Evolutionary conservation across 2,329 filamentous ascomycete genomes (phyloP), one percentile per base, ranked within the genome.

Genomic region (Helotiales sp.): DNA sequence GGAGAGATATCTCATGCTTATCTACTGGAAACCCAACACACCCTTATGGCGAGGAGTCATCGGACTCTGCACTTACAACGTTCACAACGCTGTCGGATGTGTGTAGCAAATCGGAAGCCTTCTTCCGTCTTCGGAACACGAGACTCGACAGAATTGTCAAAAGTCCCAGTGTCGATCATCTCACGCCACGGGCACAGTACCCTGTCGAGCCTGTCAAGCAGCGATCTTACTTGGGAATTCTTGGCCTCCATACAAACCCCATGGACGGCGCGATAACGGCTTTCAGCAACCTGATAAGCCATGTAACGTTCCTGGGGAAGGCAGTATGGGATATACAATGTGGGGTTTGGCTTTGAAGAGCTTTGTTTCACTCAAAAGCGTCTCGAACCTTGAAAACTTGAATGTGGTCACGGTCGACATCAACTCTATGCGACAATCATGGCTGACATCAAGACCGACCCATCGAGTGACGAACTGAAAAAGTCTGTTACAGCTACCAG

Each of bases 221-320:
- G n/a, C 47, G 47, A 48, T 48, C 47, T 33, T 49, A 33, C 24
- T 34, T 34, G 10, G 22, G 22, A n/a, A n/a, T 34, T 15, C 30
- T 52, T 29, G 17, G 34, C 34, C 34, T 38, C 34, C 34, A 17
- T 17, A n/a, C 34, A 17, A 40, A 38, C 17, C 19, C 49, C 24
- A 36, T 31, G 17, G 40, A 38, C 33, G 49, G 17, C 33, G 27
- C 36, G 38, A 47, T 54, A 54, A 47, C 30, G 19, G 27, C n/a
- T 22, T 40, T 19, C 12, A 36, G 19, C n/a, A 38, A 17, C 13
- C 34, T 17, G 34, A 38, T 38, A 38, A 55, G 48, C 19, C 38
- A 59, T 59, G 52, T 59, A 59, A 59, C 57, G 57, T 59, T 59
- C 52, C 57, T 52, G 47, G 47, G 38, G 30, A 36, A 38, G n/a